phyloP scores from a whole-genome alignment of 2,329 filamentous ascomycete genomes.

The Paracorniculantispora psalliotae region DNA sequence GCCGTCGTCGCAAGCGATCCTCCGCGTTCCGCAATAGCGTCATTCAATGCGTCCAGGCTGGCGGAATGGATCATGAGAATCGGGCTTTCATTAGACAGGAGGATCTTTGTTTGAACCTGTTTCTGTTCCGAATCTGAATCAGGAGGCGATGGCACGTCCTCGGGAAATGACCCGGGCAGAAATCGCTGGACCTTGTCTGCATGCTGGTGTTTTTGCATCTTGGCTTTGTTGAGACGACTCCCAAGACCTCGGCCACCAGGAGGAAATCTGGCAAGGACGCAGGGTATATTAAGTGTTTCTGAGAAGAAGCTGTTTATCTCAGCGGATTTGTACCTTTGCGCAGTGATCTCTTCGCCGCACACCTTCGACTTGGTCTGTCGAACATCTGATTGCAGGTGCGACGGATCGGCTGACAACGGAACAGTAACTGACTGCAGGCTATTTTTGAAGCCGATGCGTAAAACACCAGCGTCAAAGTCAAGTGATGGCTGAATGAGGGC shows the following conservation, averaged over 20 bases:
- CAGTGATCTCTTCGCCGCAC: constrained; percentile 73
- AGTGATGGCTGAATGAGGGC: constrained; percentile 71
- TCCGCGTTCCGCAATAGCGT: constrained; percentile 58
- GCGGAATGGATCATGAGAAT: constrained; percentile 79
- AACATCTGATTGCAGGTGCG: constrained; percentile 41
- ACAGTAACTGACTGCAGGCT: constrained; percentile 34
- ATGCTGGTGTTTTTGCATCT: constrained; percentile 55
- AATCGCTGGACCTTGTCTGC: constrained; percentile 16
- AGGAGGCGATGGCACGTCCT: constrained; percentile 45
- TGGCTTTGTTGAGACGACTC: constrained; percentile 66
- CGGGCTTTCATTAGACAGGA: constrained; percentile 89
- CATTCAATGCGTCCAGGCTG: constrained; percentile 75
- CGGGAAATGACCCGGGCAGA: constrained; percentile 51
- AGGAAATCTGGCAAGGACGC: constrained; percentile 79
- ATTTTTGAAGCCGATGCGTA: constrained; percentile 55
- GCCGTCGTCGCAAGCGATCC: constrained; percentile 63
- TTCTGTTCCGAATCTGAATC: constrained; percentile 50
- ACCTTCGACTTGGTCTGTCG: constrained; percentile 58
- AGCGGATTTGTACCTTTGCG: constrained; percentile 63
- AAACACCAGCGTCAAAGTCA: constrained; percentile 61
- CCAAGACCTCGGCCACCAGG: constrained; percentile 55
- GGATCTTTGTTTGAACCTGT: constrained; percentile 48
- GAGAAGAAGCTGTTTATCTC: constrained; percentile 75
- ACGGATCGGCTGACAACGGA: constrained; percentile 65
- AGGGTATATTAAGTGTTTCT: constrained; percentile 67